A percentile compares a stretch with the other conserved stretches of the same genome.
These are phyloP conservation scores for Trichoderma atroviride DNA, from an alignment of 2,329 filamentous ascomycete genomes.

Conservation along the genomic window DNA sequence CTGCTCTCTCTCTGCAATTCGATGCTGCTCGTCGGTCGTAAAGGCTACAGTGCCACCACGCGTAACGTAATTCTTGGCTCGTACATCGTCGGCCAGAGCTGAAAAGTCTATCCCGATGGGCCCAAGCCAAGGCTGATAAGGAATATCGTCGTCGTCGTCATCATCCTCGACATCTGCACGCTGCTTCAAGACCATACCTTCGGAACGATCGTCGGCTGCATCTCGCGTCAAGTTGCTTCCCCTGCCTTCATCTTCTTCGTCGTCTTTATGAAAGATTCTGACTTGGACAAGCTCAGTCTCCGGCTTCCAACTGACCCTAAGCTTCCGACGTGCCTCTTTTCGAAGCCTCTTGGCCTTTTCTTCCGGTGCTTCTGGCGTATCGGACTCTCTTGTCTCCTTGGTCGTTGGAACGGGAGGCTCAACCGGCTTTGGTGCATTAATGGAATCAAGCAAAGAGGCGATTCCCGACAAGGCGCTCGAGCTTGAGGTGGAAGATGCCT, in stretches of 20 bases:
- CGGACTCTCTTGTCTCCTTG: constrained; percentile 52
- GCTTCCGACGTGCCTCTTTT: constrained; percentile 70
- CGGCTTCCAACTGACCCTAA: constrained; percentile 72
- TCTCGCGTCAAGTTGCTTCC: constrained; percentile 70
- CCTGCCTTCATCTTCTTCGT: constrained; percentile 69
- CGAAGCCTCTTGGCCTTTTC: constrained; percentile 68
- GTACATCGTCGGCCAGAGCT: constrained; percentile 48
- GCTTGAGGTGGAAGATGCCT: constrained; percentile 36
- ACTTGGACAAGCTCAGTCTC: constrained; percentile 68
- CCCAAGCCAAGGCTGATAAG: constrained; percentile 56
- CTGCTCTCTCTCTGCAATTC: constrained; percentile 60
- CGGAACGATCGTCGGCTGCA: constrained; percentile 71
- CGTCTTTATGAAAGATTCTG: constrained; percentile 71
- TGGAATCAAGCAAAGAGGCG: constrained; percentile 56
- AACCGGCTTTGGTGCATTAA: constrained; percentile 47
- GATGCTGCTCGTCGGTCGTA: constrained; percentile 57
- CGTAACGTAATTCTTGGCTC: constrained; percentile 54
- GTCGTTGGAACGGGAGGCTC: constrained; percentile 49
- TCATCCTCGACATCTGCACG: constrained; percentile 52
- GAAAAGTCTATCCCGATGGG: constrained; percentile 53
- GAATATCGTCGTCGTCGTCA: constrained; percentile 61
- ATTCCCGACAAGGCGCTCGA: constrained; percentile 51
- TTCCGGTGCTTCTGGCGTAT: constrained; percentile 67
- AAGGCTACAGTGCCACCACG: constrained; percentile 57
- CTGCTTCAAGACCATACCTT: constrained; percentile 69